These are phyloP conservation scores for Ajuga reptans DNA, from an alignment of 305 asterid species.

Conservation along the genomic window DNA sequence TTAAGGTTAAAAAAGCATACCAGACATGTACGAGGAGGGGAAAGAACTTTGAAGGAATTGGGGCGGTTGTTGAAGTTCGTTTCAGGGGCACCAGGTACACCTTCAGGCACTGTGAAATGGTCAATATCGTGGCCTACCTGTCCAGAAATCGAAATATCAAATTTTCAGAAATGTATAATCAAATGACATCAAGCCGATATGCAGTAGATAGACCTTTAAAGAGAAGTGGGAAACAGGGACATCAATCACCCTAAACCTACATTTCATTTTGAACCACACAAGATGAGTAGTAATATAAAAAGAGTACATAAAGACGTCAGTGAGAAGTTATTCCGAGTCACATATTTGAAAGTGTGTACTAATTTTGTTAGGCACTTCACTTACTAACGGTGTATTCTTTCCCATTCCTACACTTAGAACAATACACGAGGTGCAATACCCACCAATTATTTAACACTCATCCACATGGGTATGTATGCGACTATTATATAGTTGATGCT, in stretches of 20 bases:
- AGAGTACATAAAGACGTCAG: not conserved
- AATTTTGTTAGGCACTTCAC: not conserved
- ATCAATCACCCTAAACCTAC: not conserved
- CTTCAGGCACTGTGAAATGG: constrained; percentile 96
- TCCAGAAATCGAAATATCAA: not conserved
- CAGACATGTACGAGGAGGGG: constrained; percentile 86
- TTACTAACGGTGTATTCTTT: not conserved
- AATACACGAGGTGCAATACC: not conserved
- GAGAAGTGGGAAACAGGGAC: not conserved
- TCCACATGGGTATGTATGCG: not conserved
- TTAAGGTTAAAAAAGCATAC: constrained; percentile 33
- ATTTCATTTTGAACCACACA: not conserved
- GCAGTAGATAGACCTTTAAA: too few species aligned
- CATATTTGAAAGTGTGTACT: not conserved
- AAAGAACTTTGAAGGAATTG: constrained; percentile 77
- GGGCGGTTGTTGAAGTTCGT: constrained; percentile 92
- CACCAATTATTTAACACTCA: not conserved
- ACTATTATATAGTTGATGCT: not conserved
- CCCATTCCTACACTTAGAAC: not conserved
- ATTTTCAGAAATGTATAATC: not conserved
- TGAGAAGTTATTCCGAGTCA: not conserved
- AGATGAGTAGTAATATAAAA: too few species aligned
- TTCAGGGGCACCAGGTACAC: constrained; percentile 85
- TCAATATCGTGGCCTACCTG: constrained; percentile 79
- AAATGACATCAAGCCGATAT: not conserved